phyloP scores from a whole-genome alignment of 2,329 filamentous ascomycete genomes.

The Biscogniauxia marginata region DNA sequence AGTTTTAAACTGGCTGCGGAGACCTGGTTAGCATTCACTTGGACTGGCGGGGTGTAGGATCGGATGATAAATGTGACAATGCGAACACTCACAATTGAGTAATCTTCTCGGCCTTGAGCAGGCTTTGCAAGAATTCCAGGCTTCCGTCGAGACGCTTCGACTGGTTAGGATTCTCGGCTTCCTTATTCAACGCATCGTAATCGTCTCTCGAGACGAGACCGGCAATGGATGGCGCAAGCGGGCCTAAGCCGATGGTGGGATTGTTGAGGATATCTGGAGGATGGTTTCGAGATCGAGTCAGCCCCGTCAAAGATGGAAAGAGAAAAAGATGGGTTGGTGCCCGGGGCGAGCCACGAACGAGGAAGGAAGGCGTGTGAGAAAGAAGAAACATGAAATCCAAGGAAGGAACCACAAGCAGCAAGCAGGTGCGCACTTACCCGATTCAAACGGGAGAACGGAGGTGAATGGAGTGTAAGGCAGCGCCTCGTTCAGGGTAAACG shows the following conservation, averaged over 20 bases:
- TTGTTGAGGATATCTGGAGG: conserved; percentile 64
- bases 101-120: conserved; percentile 69
- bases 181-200: conserved; percentile 69
- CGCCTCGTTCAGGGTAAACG: conserved; percentile 70
- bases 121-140: conserved; percentile 70
- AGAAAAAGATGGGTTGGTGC: background rate
- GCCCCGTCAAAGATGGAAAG: conserved; percentile 7
- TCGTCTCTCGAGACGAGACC: conserved; percentile 51
- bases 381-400: conserved; percentile 4
- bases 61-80: background rate
- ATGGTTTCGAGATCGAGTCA: conserved; percentile 13
- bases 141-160: conserved; percentile 69
- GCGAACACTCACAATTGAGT: conserved; percentile 60
- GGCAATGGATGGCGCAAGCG: conserved; percentile 49
- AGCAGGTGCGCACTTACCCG: conserved; percentile 51
- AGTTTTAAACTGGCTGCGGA: conserved; percentile 56
- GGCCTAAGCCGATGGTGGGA: conserved; percentile 58
- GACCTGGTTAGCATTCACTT: conserved; percentile 4
- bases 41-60: no score
- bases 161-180: conserved; percentile 58
- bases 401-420: conserved; percentile 6
- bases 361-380: conserved; percentile 1
- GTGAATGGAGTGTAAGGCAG: conserved; percentile 81
- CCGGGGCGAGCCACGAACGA: background rate
- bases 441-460: conserved; percentile 75